phyloP scores from a whole-genome alignment of 108 stramenopile species.

The Nitzschia sp. region DNA sequence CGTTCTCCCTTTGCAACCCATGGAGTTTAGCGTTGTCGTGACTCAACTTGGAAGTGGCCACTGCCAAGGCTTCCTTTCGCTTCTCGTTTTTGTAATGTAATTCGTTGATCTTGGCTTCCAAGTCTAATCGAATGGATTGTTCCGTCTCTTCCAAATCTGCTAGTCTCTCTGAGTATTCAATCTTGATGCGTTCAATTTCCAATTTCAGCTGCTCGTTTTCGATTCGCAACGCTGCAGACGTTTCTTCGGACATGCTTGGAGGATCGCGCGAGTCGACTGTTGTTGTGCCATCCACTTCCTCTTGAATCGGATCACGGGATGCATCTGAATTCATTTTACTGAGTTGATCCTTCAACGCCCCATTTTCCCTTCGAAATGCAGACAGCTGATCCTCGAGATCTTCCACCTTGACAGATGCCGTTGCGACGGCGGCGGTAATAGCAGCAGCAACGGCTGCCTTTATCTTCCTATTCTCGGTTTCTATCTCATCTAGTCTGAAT shows the following conservation, averaged over 20 bases:
- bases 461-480: too few species aligned
- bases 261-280: neutral
- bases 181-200: neutral
- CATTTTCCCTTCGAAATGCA: neutral
- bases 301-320: neutral
- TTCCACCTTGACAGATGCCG: neutral
- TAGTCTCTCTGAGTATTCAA: neutral
- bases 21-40: neutral
- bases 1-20: neutral
- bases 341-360: neutral
- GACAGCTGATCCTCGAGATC: neutral
- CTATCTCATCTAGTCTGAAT: neutral
- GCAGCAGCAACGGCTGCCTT: neutral
- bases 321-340: neutral
- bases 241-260: neutral
- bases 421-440: neutral
- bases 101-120: neutral
- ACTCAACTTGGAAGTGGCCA: neutral
- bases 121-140: neutral
- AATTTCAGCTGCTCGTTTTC: neutral
- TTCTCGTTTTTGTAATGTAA: neutral
- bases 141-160: neutral
- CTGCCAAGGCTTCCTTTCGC: neutral
- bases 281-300: neutral
- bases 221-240: neutral